Evolutionary conservation across 2,329 filamentous ascomycete species (phyloP).

Genomic region (Fusarium mundagurra): DNA sequence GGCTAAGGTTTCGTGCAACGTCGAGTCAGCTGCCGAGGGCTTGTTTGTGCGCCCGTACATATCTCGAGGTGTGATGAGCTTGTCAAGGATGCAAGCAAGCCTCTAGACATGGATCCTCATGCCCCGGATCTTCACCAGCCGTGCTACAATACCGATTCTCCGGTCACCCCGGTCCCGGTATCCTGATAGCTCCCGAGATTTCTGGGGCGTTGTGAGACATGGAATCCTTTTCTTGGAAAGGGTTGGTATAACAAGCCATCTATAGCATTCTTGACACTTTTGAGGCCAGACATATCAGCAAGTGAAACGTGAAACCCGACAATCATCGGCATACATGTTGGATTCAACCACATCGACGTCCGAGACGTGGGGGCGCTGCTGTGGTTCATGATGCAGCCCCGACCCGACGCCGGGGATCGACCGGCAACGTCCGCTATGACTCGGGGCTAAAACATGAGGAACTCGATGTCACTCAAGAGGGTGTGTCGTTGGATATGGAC

Average conservation of each 20-base stretch:
- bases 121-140: conserved; percentile 2
- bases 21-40: background rate
- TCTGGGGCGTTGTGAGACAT: conserved; percentile 27
- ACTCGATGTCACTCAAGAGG: background rate
- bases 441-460: conserved; percentile 8
- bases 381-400: background rate
- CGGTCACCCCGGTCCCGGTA: conserved; percentile 19
- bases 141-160: conserved; percentile 22
- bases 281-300: background rate
- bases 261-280: background rate
- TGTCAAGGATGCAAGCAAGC: background rate
- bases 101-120: conserved; percentile 14
- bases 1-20: conserved; percentile 9
- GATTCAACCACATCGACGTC: background rate
- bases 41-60: background rate
- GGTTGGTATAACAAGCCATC: conserved; percentile 3
- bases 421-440: conserved; percentile 24
- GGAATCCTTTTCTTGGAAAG: conserved; percentile 1
- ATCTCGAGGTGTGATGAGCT: background rate
- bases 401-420: conserved; percentile 13
- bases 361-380: background rate
- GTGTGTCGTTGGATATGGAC: background rate
- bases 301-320: conserved; percentile 11
- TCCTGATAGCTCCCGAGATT: background rate
- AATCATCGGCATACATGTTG: background rate